phyloP scores from a whole-genome alignment of 2,329 filamentous ascomycete species.

The Claviceps fusiformis region DNA sequence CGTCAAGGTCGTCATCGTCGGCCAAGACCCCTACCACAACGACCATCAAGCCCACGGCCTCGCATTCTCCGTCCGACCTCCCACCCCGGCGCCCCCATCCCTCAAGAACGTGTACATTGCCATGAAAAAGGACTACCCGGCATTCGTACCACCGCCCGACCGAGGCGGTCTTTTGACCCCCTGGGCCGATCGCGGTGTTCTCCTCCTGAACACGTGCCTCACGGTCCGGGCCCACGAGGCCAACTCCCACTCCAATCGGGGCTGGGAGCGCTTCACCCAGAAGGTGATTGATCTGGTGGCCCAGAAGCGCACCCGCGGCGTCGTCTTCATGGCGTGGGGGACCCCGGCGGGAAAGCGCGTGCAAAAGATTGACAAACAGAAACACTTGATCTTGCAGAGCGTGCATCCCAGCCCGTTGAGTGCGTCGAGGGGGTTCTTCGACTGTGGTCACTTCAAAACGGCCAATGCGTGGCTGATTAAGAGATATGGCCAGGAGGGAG shows the following conservation, averaged over 20 bases:
- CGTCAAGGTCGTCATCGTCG: conserved; percentile 86
- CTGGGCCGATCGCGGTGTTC: conserved; percentile 86
- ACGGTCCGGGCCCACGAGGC: conserved; percentile 85
- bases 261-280: conserved; percentile 91
- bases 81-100: conserved; percentile 76
- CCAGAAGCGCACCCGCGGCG: conserved; percentile 60
- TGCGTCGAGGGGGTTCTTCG: conserved; percentile 68
- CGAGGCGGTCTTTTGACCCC: conserved; percentile 73
- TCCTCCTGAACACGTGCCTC: conserved; percentile 88
- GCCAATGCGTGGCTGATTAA: conserved; percentile 73
- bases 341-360: conserved; percentile 71
- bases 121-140: conserved; percentile 76
- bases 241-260: conserved; percentile 70
- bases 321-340: conserved; percentile 95
- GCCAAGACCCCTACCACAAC: conserved; percentile 97
- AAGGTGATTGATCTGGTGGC: conserved; percentile 80
- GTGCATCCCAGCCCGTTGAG: conserved; percentile 92
- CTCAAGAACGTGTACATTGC: conserved; percentile 88
- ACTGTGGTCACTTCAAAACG: conserved; percentile 67
- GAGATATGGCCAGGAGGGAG: conserved; percentile 65
- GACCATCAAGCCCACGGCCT: conserved; percentile 90
- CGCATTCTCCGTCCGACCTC: conserved; percentile 86
- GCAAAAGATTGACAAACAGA: conserved; percentile 53
- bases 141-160: conserved; percentile 61
- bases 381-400: conserved; percentile 71